Evolutionary conservation across 1,284 basidiomycete species (phyloP), one percentile per base, ranked within the genome.

Genomic region (Kalmanozyma brasiliensis): DNA sequence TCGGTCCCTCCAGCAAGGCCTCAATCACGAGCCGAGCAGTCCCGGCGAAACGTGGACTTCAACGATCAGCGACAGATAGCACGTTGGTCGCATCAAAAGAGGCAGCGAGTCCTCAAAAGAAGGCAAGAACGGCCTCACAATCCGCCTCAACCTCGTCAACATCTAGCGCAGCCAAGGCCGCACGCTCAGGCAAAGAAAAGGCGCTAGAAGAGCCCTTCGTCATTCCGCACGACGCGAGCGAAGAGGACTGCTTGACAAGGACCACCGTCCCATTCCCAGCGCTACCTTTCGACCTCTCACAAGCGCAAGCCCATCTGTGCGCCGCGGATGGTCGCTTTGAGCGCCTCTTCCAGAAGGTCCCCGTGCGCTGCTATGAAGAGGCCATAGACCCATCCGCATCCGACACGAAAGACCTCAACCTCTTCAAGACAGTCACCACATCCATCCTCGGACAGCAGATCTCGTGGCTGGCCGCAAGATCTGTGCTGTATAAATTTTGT

Each of bases 401-500:
- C 13, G 53, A 68, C 16, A 46, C 48, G 19, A 89, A 91, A 74
- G 84, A 85, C 29, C 70, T 80, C 35, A 75, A 81, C 37, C 64
- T 77, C 14, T 82, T 81, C 62, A 64, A 68, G 43, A 75, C 72
- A 17, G 84, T 92, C 17, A 86, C 87, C 30, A 87, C 86, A 2
- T 89, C 88, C 30, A 91, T 92, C 59, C 83, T 92, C 3, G 91
- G 89, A 0, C 92, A 94, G 82, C 93, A 97, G 82, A 93, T 97
- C 36, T 92, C 91, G 0, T 94, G 91, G 91, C 83, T 90, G 29
- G 93, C 93, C 4, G 94, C 94, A 0, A 86, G 90, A 34, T 89
- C 91, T 5, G 93, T 96, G 49, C 88, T 86, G n/a, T 89, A 92
- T 82, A 89, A 87, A 57, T 96, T 97, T 80, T 85, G 83, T 92